Evolutionary conservation across 192 early-diverging fungal genomes (phyloP).

Genomic region (Jimgerdemannia lactiflua): DNA sequence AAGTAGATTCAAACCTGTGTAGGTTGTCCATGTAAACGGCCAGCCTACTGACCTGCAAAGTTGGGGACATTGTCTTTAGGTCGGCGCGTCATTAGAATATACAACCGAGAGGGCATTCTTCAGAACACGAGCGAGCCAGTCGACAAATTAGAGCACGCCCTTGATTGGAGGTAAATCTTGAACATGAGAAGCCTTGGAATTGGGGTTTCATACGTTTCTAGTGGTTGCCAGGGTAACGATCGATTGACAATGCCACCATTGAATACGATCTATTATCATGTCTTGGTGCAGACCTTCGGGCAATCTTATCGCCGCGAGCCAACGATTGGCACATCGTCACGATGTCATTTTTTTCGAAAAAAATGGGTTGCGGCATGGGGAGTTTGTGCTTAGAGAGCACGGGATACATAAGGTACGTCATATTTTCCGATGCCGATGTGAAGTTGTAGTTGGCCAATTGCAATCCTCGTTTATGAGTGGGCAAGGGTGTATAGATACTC

Average conservation of each 20-base stretch:
- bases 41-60: constrained; percentile 1
- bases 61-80: constrained; percentile 22
- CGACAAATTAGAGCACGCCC: constrained; percentile 67
- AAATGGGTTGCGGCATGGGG: constrained; percentile 93
- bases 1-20: background rate
- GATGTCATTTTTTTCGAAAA: constrained; percentile 93
- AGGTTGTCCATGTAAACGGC: background rate
- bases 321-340: constrained; percentile 73
- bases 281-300: constrained; percentile 60
- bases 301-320: constrained; percentile 79
- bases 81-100: constrained; percentile 70
- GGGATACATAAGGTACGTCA: constrained; percentile 35
- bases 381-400: constrained; percentile 75
- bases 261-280: background rate
- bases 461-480: background rate
- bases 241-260: background rate
- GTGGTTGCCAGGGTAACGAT: too few species aligned
- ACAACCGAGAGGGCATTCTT: constrained; percentile 83
- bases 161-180: constrained; percentile 67
- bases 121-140: constrained; percentile 81
- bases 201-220: background rate
- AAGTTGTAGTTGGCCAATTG: background rate
- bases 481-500: constrained; percentile 1
- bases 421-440: constrained; percentile 7
- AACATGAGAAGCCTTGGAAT: background rate